Evolutionary conservation across 1,139 yeast species (phyloP).

Genomic region (Candida sp.): DNA sequence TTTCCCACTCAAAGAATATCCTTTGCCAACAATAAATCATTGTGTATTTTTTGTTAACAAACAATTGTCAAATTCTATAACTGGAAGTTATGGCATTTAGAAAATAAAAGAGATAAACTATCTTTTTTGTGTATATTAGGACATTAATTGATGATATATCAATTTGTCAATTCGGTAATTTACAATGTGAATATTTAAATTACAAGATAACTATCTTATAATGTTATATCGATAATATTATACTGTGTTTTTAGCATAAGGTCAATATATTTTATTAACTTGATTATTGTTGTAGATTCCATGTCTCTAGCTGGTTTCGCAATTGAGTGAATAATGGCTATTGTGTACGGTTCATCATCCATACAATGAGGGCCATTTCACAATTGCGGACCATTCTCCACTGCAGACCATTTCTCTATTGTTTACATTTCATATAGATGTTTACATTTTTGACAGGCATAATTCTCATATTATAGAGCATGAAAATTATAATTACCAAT

Average conservation of each 20-base stretch:
- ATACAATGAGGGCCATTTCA: too few relatives aligned
- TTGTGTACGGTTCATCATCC: too few relatives aligned
- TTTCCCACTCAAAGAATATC: not conserved
- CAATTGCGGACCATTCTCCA: too few relatives aligned
- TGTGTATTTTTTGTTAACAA: constrained; percentile 35
- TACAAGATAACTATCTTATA: not conserved
- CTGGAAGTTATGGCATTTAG: constrained; percentile 2
- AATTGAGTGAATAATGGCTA: too few relatives aligned
- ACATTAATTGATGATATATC: not conserved
- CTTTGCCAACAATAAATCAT: constrained; percentile 37
- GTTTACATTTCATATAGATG: not conserved
- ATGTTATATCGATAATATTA: too few relatives aligned
- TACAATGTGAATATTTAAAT: not conserved
- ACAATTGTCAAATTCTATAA: too few relatives aligned
- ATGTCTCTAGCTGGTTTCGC: too few relatives aligned
- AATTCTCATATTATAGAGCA: not conserved
- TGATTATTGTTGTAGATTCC: not conserved
- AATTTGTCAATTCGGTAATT: not conserved
- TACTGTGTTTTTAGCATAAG: not conserved
- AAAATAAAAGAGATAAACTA: not conserved
- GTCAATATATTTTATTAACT: not conserved
- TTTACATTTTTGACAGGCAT: not conserved
- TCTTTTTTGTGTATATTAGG: not conserved
- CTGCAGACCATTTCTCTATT: too few relatives aligned
- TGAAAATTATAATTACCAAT: not conserved